Evolutionary conservation across 2,329 filamentous ascomycete species (phyloP), one percentile per base, ranked within the genome.

Genomic region (Claviceps arundinis): DNA sequence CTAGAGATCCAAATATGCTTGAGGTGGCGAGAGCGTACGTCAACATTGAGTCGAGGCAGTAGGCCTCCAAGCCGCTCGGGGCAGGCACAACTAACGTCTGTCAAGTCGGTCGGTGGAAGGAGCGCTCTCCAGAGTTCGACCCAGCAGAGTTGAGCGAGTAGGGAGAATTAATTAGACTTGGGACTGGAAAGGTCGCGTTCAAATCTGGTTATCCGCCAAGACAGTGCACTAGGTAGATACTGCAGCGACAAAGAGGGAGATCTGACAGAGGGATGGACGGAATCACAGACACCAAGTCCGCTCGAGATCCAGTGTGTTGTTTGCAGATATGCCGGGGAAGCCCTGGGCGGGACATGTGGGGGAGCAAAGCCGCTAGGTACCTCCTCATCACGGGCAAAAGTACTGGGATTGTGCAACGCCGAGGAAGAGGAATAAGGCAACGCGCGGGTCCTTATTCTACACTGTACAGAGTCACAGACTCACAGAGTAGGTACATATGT

Each of bases 1-100:
- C 37, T 37, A 46, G 24, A 50, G 22, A 34, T 43, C 17, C 30
- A 22, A 52, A 34, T 26, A 43, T 22, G 22, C 17, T 22, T 48
- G 44, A 24, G 45, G 44, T 37, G 24, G 17, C 34, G 38, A 24
- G 17, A 41, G 46, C 43, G 37, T 53, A 48, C 17, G 46, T 53
- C 54, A 61, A 64, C 63, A 66, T 65, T 56, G 62, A 64, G 60
- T 60, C 60, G 43, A 40, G 40, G 30, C 52, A 49, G 48, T 19
- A 34, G 34, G 50, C 43, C 22, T 38, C 51, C 30, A 24, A 30
- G 50, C 40, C 14, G 17, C 40, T 43, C 24, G 30, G 48, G 13
- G 30, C 41, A 37, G 41, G 26, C 42, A 38, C 41, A 45, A 37
- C 48, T 5, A 41, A 44, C 17, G 41, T 45, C 17, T 37, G 41